These are phyloP conservation scores for Lanmaoa pseudosensibilis DNA, from an alignment of 768 basidiomycete species.

Conservation along the genomic window DNA sequence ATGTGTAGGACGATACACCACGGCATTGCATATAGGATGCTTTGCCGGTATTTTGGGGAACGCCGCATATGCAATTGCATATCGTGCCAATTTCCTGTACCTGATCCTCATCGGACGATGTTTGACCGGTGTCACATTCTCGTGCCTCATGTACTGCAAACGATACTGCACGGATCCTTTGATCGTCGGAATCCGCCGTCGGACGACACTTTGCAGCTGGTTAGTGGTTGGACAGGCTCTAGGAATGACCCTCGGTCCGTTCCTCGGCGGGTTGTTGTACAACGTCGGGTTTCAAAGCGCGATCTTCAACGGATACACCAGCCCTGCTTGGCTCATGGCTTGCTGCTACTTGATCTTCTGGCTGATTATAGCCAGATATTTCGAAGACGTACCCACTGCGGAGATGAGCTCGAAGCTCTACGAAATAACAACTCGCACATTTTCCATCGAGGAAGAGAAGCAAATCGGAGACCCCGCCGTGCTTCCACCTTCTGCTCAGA, in stretches of 20 bases:
- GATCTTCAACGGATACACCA: slow-evolving; percentile 67
- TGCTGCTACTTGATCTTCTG: slow-evolving; percentile 54
- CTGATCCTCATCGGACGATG: slow-evolving; percentile 72
- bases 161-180: slow-evolving; percentile 67
- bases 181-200: slow-evolving; percentile 60
- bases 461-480: neutral
- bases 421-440: neutral
- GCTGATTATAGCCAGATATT: slow-evolving; percentile 37
- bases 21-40: slow-evolving; percentile 57
- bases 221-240: slow-evolving; percentile 62
- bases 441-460: slow-evolving; percentile 3
- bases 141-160: slow-evolving; percentile 67
- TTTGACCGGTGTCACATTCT: slow-evolving; percentile 58
- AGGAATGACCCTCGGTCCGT: slow-evolving; percentile 64
- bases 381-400: slow-evolving; percentile 39
- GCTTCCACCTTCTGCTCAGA: neutral
- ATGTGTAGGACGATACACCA: slow-evolving; percentile 50
- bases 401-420: slow-evolving; percentile 10
- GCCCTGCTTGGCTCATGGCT: slow-evolving; percentile 65
- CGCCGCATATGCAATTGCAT: slow-evolving; percentile 62
- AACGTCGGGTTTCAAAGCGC: slow-evolving; percentile 56
- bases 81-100: slow-evolving; percentile 58
- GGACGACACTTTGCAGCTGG: slow-evolving; percentile 65
- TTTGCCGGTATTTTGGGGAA: slow-evolving; percentile 54
- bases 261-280: slow-evolving; percentile 60